Conservation (phyloP, 768 basidiomycete genomes). For the Leccinum uliginosum region DNA sequence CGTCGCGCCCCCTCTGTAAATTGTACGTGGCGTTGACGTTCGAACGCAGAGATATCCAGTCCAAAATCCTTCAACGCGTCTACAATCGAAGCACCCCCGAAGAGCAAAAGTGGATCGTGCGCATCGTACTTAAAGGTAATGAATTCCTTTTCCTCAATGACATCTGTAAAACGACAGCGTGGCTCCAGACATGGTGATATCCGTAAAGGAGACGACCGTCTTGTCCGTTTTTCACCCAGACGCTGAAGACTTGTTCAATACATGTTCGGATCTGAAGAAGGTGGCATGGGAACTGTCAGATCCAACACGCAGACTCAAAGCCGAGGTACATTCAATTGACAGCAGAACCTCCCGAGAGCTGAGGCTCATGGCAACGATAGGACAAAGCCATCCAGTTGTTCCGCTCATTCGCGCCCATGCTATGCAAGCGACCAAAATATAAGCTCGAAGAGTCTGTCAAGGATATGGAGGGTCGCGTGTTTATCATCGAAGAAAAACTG, state of each 20-base stretch:
- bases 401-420: constrained; percentile 88
- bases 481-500: constrained; percentile 94
- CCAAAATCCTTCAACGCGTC: constrained; percentile 69
- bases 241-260: constrained; percentile 91
- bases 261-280: constrained; percentile 93
- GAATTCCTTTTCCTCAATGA: not conserved
- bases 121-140: constrained; percentile 90
- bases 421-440: constrained; percentile 83
- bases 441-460: constrained; percentile 81
- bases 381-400: constrained; percentile 83
- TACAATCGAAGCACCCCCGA: constrained; percentile 77
- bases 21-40: constrained; percentile 6
- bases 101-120: constrained; percentile 94
- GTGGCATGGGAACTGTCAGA: constrained; percentile 89
- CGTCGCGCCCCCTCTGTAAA: constrained; percentile 11
- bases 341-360: too few species aligned
- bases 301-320: constrained; percentile 58
- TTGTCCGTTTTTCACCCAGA: constrained; percentile 91
- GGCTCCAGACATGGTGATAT: constrained; percentile 77
- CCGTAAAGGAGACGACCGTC: constrained; percentile 91
- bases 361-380: constrained; percentile 35
- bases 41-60: constrained; percentile 62
- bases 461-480: constrained; percentile 73
- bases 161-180: not conserved
- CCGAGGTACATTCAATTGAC: constrained; percentile 41